Evolutionary conservation across 768 basidiomycete species (phyloP).

Genomic region (Trametes sanguinea): DNA sequence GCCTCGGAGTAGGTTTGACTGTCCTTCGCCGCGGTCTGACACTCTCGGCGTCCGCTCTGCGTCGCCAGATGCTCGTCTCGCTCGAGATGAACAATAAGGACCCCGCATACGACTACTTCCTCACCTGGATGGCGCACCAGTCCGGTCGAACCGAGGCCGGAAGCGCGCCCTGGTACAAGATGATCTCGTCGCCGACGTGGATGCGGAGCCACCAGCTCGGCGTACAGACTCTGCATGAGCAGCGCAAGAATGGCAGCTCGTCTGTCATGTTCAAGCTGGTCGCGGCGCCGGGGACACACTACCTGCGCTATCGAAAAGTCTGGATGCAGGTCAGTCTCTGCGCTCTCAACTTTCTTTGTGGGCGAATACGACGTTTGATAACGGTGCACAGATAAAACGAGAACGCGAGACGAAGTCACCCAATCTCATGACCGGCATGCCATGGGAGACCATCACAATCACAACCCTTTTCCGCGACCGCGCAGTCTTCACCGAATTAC

Average conservation of each 20-base stretch:
- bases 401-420: constrained; percentile 93
- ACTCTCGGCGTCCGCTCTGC: constrained; percentile 72
- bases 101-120: constrained; percentile 93
- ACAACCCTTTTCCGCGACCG: constrained; percentile 92
- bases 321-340: constrained; percentile 88
- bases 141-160: constrained; percentile 40
- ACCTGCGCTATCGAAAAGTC: constrained; percentile 83
- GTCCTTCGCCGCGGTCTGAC: constrained; percentile 69
- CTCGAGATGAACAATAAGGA: constrained; percentile 97
- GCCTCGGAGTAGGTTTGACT: constrained; percentile 85
- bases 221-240: constrained; percentile 89
- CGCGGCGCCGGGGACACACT: constrained; percentile 93
- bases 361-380: not conserved
- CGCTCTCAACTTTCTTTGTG: not conserved
- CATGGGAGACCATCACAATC: constrained; percentile 96
- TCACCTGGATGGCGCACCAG: constrained; percentile 91
- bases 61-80: constrained; percentile 88
- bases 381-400: constrained; percentile 75
- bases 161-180: constrained; percentile 30
- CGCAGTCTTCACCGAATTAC: constrained; percentile 71
- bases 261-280: constrained; percentile 91
- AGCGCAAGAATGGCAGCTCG: constrained; percentile 87
- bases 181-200: constrained; percentile 42
- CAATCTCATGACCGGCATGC: constrained; percentile 86
- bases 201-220: constrained; percentile 88